Evolutionary conservation across 2,329 filamentous ascomycete species (phyloP).

Genomic region (Fusarium sp.): DNA sequence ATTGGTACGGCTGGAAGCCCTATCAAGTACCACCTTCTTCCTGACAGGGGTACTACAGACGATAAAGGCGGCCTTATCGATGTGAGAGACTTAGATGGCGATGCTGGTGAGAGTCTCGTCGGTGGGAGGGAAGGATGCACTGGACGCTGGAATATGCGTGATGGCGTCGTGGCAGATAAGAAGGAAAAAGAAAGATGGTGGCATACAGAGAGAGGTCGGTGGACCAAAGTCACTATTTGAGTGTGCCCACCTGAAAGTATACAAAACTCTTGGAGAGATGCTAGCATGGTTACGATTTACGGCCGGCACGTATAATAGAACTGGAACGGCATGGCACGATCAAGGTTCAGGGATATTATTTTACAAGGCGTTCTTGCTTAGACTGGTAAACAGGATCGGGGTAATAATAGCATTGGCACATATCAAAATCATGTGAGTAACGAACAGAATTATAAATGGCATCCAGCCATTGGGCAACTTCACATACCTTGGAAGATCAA

Average conservation of each 20-base stretch:
- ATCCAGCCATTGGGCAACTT: not conserved
- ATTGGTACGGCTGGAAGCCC: conserved; percentile 67
- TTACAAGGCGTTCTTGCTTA: conserved; percentile 14
- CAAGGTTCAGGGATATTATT: not conserved
- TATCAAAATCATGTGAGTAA: conserved; percentile 1
- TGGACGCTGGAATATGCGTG: conserved; percentile 57
- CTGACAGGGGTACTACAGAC: conserved; percentile 66
- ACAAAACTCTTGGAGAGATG: not conserved
- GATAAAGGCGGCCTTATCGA: conserved; percentile 65
- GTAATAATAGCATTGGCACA: not conserved
- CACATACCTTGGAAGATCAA: not conserved
- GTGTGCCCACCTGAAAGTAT: not conserved
- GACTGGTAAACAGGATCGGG: not conserved
- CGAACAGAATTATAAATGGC: not conserved
- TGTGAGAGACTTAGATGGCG: conserved; percentile 59
- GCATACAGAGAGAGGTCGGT: conserved; percentile 60
- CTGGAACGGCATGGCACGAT: not conserved
- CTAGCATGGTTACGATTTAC: conserved; percentile 26
- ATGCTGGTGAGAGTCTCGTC: conserved; percentile 56
- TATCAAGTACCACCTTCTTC: conserved; percentile 68
- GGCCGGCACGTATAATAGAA: conserved; percentile 13
- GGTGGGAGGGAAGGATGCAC: conserved; percentile 53
- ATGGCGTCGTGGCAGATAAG: conserved; percentile 52
- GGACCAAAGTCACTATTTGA: conserved; percentile 46
- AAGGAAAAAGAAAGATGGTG: conserved; percentile 61